Conservation (phyloP, 495 filamentous ascomycete species). For the Penicillium paradoxum region DNA sequence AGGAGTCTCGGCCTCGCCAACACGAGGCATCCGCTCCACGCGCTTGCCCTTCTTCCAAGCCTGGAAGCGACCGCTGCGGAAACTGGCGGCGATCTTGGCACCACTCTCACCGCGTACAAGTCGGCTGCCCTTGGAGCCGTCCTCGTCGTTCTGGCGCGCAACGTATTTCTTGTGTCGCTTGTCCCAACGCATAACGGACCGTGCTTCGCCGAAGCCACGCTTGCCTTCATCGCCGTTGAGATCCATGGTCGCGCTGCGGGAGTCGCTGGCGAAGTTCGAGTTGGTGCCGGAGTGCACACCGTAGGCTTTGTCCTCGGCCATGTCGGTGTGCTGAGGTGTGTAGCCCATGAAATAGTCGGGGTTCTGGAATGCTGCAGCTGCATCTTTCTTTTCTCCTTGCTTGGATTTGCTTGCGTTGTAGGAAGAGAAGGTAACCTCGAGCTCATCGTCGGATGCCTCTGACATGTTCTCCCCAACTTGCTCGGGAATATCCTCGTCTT, state of each 20-base stretch:
- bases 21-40: constrained; percentile 67
- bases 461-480: constrained; percentile 55
- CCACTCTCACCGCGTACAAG: constrained; percentile 88
- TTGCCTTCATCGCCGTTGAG: constrained; percentile 78
- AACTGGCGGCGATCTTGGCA: constrained; percentile 89
- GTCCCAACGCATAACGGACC: constrained; percentile 84
- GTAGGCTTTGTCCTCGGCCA: constrained; percentile 85
- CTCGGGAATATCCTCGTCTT: constrained; percentile 34
- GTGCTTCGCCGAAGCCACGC: constrained; percentile 67
- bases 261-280: constrained; percentile 74
- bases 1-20: constrained; percentile 70
- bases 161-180: constrained; percentile 97
- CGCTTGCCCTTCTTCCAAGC: constrained; percentile 82
- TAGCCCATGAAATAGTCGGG: constrained; percentile 95
- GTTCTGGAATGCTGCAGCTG: constrained; percentile 61
- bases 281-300: constrained; percentile 78
- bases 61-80: constrained; percentile 91
- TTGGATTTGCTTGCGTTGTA: constrained; percentile 36
- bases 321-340: constrained; percentile 66
- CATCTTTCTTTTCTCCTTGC: constrained; percentile 25
- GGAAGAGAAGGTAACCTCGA: constrained; percentile 77
- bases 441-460: constrained; percentile 65
- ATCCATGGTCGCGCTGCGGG: constrained; percentile 82
- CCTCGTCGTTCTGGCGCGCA: constrained; percentile 80
- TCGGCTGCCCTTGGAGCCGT: constrained; percentile 78